Base-by-base conservation (phyloP, 495 filamentous ascomycete species). In the Podospora pseudopauciseta region DNA sequence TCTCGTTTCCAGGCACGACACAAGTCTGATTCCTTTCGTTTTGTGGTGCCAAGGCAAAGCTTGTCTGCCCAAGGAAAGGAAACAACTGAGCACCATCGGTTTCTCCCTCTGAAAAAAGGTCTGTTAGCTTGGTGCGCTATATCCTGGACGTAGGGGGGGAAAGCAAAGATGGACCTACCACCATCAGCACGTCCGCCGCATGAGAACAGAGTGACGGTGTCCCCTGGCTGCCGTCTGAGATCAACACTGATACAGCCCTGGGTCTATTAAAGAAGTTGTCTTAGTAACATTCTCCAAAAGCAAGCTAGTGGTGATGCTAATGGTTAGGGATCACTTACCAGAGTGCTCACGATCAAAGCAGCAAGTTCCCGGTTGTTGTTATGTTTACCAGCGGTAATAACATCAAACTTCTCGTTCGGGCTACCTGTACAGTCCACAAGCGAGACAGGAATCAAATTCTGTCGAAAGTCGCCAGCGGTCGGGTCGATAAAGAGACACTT, bases 211-310 rank as follows among this genome's bases (percentile, higher is more conserved):
- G 73, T 80, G 27, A 86, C 84, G 0, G 78, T 84, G 60, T 85
- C 83, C 3, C 80, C 81, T 0, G 73, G 73, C 13, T 73, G 69
- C 30, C 84, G 72, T 28, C 84, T 71, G 11, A 74, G 71, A 66
- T 86, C 84, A 60, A 85, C 82, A 70, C 80, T 84, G 23, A 86
- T 70, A 58, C 84, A 86, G 13, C 84, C 84, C 28, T 86, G 77
- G 28, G 75, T 85, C 75, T 77, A 53, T 19, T n/a, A 1, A 32
- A 15, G 18, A 16, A 63, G 69, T 26, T 18, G 34, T 15, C 15
- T 65, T 54, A 67, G 65, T 49, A 49, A 49, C 13, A 16, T 16
- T 49, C 9, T 49, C 9, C 15, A 13, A 49, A 6, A 49, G 39
- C 6, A 11, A 16, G 5, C 15, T 32, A 32, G 39, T 3, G 39